Percentiles rank a stretch among this genome's conserved stretches.
Conservation (phyloP, 106 monocot genomes). For the Ottelia alismoides region DNA sequence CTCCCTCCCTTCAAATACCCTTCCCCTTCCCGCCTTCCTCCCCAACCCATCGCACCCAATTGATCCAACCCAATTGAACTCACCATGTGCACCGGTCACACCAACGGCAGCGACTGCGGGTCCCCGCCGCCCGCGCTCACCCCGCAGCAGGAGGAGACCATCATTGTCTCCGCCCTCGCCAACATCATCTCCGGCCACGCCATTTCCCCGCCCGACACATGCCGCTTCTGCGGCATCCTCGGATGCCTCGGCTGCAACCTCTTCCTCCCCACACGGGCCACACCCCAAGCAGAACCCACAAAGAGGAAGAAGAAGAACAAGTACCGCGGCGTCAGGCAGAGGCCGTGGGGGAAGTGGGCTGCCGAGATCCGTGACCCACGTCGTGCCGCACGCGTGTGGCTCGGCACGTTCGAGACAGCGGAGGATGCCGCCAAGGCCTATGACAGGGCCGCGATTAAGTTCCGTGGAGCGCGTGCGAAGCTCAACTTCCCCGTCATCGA, state of each 20-base stretch:
- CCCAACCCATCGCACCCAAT: too few relatives aligned
- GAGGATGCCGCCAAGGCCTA: conserved; percentile 55
- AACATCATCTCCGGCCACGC: conserved; percentile 23
- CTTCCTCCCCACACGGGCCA: background rate
- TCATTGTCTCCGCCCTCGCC: conserved; percentile 42
- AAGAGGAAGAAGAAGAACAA: conserved; percentile 22
- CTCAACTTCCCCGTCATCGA: conserved; percentile 43
- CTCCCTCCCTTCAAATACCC: too few relatives aligned
- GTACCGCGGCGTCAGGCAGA: conserved; percentile 51
- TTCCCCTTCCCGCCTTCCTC: too few relatives aligned
- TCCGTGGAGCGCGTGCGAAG: conserved; percentile 52
- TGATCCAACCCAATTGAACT: background rate
- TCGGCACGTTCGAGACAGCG: conserved; percentile 50
- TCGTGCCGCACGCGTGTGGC: conserved; percentile 39
- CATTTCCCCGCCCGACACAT: conserved; percentile 2
- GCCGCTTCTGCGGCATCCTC: conserved; percentile 18
- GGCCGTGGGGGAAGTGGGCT: conserved; percentile 88
- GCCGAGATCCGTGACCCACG: conserved; percentile 74
- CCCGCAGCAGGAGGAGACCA: conserved; percentile 24
- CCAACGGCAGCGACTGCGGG: too few relatives aligned
- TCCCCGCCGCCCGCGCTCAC: background rate
- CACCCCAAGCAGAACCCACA: too few relatives aligned
- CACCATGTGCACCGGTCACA: too few relatives aligned
- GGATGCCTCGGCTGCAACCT: conserved; percentile 34
- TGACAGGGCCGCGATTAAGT: conserved; percentile 42